Base-by-base conservation (phyloP, 495 filamentous ascomycete genomes). In the Aspergillus cavernicola region DNA sequence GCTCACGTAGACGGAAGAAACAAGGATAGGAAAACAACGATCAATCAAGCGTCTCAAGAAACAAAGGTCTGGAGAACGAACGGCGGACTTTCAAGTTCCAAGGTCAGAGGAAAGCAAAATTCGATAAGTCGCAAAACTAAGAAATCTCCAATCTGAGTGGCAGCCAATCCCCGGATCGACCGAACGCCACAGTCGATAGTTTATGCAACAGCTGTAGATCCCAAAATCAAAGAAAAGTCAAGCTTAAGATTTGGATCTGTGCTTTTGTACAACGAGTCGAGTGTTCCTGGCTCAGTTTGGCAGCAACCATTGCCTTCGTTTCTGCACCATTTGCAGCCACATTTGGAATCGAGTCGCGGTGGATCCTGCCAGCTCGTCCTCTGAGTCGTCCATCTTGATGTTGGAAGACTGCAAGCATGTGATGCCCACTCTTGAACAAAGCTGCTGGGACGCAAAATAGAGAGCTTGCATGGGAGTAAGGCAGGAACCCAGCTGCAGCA, bases 281-380 rank as follows among this genome's bases (percentile, higher is more conserved):
- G 42, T 13, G 42, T 5, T 23, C 16, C 28, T 35, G 16, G 8
- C 23, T 15, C 20, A 26, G 15, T 31, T 19, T 20, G 23, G 33
- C 20, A 13, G 33, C 23, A 49, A n/a, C 29, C 29, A 48, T 22
- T 49, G 45, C 45, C 11, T 28, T 13, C 20, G 24, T 16, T 42
- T 26, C 38, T 35, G 42, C 51, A 39, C 56, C 44, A 51, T 51
- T 39, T 15, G 9, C 45, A 39, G 56, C 56, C 51, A 58, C 56
- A 46, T 40, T 53, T 32, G 28, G 38, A 40, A 39, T 50, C 32
- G 38, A 20, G 35, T 28, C 7, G 40, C 32, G 26, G 31, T 38
- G 45, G 45, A 37, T 16, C 45, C 45, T 23, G 19, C 4, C 32
- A 22, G 9, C 28, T 24, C 29, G 44, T 18, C 22, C 8, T 47